Evolutionary conservation across 169 alveolate species (phyloP).

Genomic region (Plasmodium relictum): DNA sequence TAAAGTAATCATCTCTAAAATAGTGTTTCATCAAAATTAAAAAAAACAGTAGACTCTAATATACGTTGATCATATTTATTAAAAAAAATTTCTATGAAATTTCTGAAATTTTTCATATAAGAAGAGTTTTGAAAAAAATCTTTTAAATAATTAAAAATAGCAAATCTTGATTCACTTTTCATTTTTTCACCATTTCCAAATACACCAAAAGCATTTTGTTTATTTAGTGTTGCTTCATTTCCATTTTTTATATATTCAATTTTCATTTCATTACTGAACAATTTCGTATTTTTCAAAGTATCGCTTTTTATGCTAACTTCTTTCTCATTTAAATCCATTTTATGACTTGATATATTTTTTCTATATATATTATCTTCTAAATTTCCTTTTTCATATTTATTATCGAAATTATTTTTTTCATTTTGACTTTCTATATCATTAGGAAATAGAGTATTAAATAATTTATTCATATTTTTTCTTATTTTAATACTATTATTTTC

Average conservation of each 20-base stretch:
- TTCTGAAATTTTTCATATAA: slow-evolving; percentile 37
- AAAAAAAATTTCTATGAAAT: slow-evolving; percentile 56
- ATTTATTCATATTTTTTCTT: slow-evolving; percentile 30
- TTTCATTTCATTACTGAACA: background rate
- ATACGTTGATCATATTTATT: slow-evolving; percentile 75
- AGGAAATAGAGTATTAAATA: slow-evolving; percentile 40
- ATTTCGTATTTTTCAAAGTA: background rate
- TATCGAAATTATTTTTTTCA: background rate
- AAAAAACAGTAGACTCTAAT: slow-evolving; percentile 69
- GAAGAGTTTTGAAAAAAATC: slow-evolving; percentile 59
- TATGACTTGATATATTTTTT: background rate
- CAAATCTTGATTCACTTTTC: slow-evolving; percentile 68
- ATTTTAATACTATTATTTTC: slow-evolving; percentile 28
- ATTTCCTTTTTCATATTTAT: background rate
- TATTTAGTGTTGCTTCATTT: background rate
- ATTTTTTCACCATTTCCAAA: slow-evolving; percentile 43
- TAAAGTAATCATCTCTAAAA: slow-evolving; percentile 19
- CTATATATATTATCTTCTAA: background rate
- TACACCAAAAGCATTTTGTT: slow-evolving; percentile 12
- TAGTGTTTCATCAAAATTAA: slow-evolving; percentile 69
- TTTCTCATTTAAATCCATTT: background rate
- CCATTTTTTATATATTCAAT: background rate
- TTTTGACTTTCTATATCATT: slow-evolving; percentile 18
- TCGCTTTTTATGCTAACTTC: background rate
- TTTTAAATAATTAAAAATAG: slow-evolving; percentile 39